Evolutionary conservation across 83 land plant genomes (phyloP), one percentile per base, ranked within the genome.

Genomic region (Diphasiastrum complanatum): DNA sequence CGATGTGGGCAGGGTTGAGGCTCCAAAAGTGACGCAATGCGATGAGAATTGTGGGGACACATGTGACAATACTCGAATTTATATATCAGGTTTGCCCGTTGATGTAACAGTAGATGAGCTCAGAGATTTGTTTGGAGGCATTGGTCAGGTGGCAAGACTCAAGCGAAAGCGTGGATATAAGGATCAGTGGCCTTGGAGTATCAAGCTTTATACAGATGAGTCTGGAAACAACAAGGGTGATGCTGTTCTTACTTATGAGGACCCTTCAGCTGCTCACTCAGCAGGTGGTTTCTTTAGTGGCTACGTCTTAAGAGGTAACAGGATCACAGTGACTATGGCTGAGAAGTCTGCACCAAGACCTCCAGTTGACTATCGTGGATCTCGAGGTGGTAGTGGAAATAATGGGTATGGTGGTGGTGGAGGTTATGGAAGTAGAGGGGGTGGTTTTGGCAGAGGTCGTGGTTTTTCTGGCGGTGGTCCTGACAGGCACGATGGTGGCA

Each of bases 151-250:
- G 51, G 99, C 86, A 63, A 78, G 93, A 61, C 81, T 95, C 27
- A 95, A 95, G 64, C 97, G 89, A 49, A 95, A 89, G 66, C 79
- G 97, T 1, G 99, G 99, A 10, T 95, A 95, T 62, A 95, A 95
- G 60, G 99, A 95, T 57, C 99, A 95, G 64, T 95, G 99, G 99
- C 99, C 99, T 0, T 95, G 78, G 73, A 95, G 86, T 52, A 86
- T 95, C 19, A 95, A 95, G 65, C 70, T 95, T 31, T 95, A 95
- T 63, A 86, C 85, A 10, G 97, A 95, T 68, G 97, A 86, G 12
- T n/a, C 26, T n/a, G 97, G 97, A 16, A 91, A 95, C 35, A 79
- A 70, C 64, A 95, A 95, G 66, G 99, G 99, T 5, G 99, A 95
- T 79, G 99, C 85, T 24, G 75, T 63, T 33, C 70, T 95, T 48